Evolutionary conservation across 2,329 filamentous ascomycete species (phyloP).

Genomic region (Colletotrichum lupini): DNA sequence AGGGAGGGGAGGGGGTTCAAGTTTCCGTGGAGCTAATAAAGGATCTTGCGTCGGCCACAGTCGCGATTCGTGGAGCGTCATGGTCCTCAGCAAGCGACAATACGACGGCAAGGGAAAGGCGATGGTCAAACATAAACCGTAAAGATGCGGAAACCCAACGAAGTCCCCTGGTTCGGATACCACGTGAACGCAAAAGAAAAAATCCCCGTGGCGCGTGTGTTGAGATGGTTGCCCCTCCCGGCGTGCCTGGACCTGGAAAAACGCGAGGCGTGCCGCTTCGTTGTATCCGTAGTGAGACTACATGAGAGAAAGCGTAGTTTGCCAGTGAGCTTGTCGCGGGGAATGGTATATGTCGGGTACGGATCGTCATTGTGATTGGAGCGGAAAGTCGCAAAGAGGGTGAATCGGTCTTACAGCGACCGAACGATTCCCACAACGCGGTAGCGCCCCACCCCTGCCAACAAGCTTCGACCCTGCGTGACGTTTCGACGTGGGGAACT

Average conservation of each 20-base stretch:
- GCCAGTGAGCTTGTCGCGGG: constrained; percentile 16
- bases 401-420: constrained; percentile 37
- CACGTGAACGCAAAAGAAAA: constrained; percentile 29
- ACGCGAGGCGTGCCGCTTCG: constrained; percentile 9
- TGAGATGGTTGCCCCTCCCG: constrained; percentile 21
- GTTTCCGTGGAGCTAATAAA: not conserved
- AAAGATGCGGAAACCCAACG: not conserved
- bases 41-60: constrained; percentile 13
- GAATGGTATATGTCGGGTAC: constrained; percentile 27
- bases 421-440: constrained; percentile 36
- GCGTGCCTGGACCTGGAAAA: constrained; percentile 28
- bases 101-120: constrained; percentile 8
- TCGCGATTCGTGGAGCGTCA: constrained; percentile 31
- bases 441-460: constrained; percentile 29
- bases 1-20: not conserved
- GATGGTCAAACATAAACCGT: not conserved
- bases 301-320: not conserved
- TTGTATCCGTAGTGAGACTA: not conserved
- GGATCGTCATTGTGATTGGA: constrained; percentile 32
- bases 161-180: constrained; percentile 4
- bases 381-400: constrained; percentile 31
- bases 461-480: constrained; percentile 39
- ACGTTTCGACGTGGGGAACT: constrained; percentile 36
- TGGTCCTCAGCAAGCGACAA: constrained; percentile 4
- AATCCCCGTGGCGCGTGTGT: constrained; percentile 4